A percentile compares a stretch with the other conserved stretches of the same genome.
Conservation (phyloP, 345 rosid species). For the Acer yangbiense region DNA sequence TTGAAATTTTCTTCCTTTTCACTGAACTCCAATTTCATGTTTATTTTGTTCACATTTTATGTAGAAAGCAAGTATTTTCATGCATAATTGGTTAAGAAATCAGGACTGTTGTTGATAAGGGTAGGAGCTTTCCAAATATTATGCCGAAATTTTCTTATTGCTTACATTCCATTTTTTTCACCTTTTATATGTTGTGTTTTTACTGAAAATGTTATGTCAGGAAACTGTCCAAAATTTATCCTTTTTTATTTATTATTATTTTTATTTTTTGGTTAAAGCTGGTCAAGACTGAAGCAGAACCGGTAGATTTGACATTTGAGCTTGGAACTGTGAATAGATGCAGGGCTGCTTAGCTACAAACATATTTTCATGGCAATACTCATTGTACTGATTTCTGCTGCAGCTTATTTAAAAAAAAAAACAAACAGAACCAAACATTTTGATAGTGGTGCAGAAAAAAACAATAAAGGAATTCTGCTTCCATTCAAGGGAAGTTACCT, state of each 20-base stretch:
- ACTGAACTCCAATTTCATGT: background rate
- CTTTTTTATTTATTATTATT: too few species aligned
- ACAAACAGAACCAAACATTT: conserved; percentile 20
- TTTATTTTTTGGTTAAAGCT: conserved; percentile 27
- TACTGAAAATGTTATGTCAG: background rate
- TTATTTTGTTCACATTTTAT: background rate
- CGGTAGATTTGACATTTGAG: conserved; percentile 39
- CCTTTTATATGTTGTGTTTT: background rate
- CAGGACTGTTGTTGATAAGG: background rate
- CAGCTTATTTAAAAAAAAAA: conserved; percentile 32
- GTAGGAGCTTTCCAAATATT: background rate
- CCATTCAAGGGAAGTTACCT: background rate
- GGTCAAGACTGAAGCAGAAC: conserved; percentile 29
- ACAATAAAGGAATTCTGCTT: background rate
- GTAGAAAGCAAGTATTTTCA: background rate
- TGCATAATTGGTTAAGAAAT: background rate
- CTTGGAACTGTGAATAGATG: conserved; percentile 52
- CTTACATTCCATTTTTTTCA: background rate
- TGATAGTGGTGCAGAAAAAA: conserved; percentile 9
- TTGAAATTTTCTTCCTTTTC: background rate
- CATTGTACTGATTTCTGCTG: conserved; percentile 41
- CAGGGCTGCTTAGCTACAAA: conserved; percentile 53
- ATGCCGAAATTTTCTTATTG: background rate
- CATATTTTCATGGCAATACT: conserved; percentile 43
- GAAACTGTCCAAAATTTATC: background rate